A percentile compares a stretch with the other conserved stretches of the same genome.
Conservation (phyloP, 306 rosid genomes). For the Senna tora region DNA sequence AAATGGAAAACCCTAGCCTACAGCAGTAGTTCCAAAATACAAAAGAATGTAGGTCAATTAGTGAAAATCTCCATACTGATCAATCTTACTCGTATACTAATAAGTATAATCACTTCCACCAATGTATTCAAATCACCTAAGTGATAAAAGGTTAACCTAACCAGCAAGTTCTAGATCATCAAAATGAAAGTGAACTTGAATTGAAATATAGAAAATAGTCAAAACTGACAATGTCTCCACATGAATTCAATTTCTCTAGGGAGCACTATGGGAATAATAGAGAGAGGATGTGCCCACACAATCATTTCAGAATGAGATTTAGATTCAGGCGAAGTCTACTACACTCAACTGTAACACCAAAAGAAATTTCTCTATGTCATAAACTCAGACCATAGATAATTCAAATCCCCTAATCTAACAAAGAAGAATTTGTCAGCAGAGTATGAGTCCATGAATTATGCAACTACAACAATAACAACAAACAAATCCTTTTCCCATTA, state of each 20-base stretch:
- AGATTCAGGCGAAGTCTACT: too few relatives aligned
- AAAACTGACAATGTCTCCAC: constrained; percentile 1
- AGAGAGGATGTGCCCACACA: too few relatives aligned
- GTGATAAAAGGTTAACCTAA: not conserved
- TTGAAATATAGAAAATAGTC: not conserved
- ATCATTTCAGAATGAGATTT: too few relatives aligned
- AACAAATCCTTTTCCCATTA: too few relatives aligned
- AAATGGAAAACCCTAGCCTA: constrained; percentile 60
- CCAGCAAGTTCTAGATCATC: constrained; percentile 11
- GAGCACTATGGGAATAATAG: too few relatives aligned
- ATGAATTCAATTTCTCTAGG: too few relatives aligned
- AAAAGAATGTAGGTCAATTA: constrained; percentile 14
- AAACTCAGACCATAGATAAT: not conserved
- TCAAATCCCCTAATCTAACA: not conserved
- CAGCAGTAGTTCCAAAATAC: constrained; percentile 31
- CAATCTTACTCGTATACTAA: not conserved
- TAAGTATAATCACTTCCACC: not conserved
- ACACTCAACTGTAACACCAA: too few relatives aligned
- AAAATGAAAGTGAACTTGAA: not conserved
- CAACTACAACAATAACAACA: too few relatives aligned
- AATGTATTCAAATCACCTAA: constrained; percentile 9
- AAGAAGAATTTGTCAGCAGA: not conserved
- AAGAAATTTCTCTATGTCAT: too few relatives aligned
- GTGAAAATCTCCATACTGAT: constrained; percentile 13
- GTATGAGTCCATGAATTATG: not conserved